Conservation (phyloP, 2,329 filamentous ascomycete species). For the Hysterium pulicare region DNA sequence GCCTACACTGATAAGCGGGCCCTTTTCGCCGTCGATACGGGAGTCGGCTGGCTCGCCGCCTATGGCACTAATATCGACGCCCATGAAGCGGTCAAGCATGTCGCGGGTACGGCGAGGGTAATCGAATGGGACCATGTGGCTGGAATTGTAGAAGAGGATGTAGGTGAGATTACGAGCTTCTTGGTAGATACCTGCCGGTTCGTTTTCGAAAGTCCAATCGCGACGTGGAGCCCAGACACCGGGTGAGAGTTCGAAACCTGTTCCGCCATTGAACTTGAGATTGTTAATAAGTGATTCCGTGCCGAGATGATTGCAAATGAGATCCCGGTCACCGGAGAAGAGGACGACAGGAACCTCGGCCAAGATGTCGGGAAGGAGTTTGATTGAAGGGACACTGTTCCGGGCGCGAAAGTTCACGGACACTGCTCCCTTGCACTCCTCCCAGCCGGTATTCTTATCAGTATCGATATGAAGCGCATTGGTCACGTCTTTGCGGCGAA, state of each 20-base stretch:
- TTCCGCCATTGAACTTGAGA: conserved; percentile 86
- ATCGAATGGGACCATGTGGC: conserved; percentile 98
- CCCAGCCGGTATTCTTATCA: conserved; percentile 84
- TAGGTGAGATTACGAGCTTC: conserved; percentile 94
- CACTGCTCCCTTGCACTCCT: conserved; percentile 82
- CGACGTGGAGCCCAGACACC: conserved; percentile 89
- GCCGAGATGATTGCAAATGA: conserved; percentile 96
- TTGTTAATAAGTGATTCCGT: conserved; percentile 89
- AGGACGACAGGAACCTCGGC: conserved; percentile 74
- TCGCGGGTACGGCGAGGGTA: conserved; percentile 81
- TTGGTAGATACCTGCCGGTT: conserved; percentile 88
- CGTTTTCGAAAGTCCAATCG: conserved; percentile 90
- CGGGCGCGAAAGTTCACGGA: conserved; percentile 65
- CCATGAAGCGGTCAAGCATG: conserved; percentile 97
- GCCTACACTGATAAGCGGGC: conserved; percentile 72
- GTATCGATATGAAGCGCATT: conserved; percentile 76
- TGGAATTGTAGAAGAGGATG: conserved; percentile 90
- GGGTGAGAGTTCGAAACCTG: conserved; percentile 82
- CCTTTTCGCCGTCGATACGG: conserved; percentile 80
- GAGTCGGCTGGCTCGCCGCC: conserved; percentile 77
- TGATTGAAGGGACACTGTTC: conserved; percentile 69
- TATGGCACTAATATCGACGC: conserved; percentile 84
- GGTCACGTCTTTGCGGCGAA: conserved; percentile 76
- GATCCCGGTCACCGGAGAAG: conserved; percentile 89
- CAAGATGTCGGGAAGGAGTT: conserved; percentile 74